Evolutionary conservation across 768 basidiomycete genomes (phyloP).

Genomic region (Mycena indigotica): DNA sequence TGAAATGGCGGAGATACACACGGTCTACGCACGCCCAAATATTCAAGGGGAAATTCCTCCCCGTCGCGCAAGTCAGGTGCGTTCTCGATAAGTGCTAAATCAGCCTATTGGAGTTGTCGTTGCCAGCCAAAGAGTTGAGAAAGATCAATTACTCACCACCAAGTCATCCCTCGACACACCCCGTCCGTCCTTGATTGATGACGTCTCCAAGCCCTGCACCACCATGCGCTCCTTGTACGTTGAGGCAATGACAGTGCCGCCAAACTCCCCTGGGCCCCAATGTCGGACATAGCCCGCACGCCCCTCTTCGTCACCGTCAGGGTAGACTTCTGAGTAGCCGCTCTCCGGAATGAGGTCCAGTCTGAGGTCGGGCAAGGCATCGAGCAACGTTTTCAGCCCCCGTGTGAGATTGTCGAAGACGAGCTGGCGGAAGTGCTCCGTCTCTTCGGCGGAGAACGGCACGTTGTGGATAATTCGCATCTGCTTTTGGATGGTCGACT

Average conservation of each 20-base stretch:
- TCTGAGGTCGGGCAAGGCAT: constrained; percentile 88
- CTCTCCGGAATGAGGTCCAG: constrained; percentile 59
- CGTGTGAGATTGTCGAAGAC: constrained; percentile 90
- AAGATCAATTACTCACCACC: not conserved
- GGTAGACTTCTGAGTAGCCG: constrained; percentile 40
- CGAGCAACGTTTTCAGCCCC: constrained; percentile 80
- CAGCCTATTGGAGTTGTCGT: constrained; percentile 28
- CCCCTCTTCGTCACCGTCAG: not conserved
- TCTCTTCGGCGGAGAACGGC: constrained; percentile 79
- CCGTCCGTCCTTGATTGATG: constrained; percentile 3
- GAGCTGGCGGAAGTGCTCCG: constrained; percentile 88
- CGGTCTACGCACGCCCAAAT: constrained; percentile 41
- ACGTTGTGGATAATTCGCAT: constrained; percentile 94
- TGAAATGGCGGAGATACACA: not conserved
- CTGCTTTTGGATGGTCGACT: constrained; percentile 95
- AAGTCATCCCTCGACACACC: not conserved
- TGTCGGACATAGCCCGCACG: not conserved
- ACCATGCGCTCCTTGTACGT: not conserved
- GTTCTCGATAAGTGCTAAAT: constrained; percentile 65
- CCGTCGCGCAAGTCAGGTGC: constrained; percentile 75
- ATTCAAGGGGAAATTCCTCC: constrained; percentile 74
- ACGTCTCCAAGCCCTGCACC: not conserved
- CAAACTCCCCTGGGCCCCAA: not conserved
- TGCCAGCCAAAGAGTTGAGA: too few relatives aligned
- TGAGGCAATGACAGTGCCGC: not conserved